phyloP scores from a whole-genome alignment of 192 early-diverging fungal genomes.

The Podila verticillata region DNA sequence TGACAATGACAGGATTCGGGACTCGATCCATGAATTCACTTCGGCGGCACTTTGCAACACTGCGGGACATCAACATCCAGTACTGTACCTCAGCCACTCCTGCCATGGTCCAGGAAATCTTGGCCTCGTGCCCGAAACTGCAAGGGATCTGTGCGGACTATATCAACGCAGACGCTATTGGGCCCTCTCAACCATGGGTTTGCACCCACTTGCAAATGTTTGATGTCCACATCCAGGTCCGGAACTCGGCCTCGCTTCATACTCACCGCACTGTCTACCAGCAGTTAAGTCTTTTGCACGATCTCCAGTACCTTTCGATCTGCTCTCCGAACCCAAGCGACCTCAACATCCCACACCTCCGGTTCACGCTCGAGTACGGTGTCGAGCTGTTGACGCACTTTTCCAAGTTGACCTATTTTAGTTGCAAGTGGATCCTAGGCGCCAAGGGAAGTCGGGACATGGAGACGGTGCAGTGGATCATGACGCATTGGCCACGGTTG shows the following conservation, averaged over 20 bases:
- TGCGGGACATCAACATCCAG: constrained; percentile 35
- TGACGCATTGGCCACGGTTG: constrained; percentile 15
- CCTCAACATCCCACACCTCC: not conserved
- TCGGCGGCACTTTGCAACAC: constrained; percentile 30
- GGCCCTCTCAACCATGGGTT: constrained; percentile 9
- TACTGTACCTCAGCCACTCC: not conserved
- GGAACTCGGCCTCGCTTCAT: not conserved
- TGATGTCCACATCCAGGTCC: constrained; percentile 25
- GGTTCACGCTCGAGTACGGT: constrained; percentile 8
- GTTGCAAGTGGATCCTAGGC: constrained; percentile 16
- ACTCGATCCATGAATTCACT: constrained; percentile 3
- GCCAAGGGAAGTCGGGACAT: not conserved
- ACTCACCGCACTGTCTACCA: constrained; percentile 4
- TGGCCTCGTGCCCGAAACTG: constrained; percentile 33
- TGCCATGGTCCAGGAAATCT: constrained; percentile 22
- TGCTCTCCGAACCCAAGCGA: not conserved
- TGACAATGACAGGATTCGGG: constrained; percentile 12
- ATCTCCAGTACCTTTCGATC: constrained; percentile 25
- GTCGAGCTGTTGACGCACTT: not conserved
- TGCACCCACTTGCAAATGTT: constrained; percentile 29
- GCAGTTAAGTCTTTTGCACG: constrained; percentile 7
- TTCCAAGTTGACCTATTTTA: constrained; percentile 15
- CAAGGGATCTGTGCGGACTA: constrained; percentile 23
- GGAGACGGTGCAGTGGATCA: constrained; percentile 14
- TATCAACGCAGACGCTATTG: constrained; percentile 6